phyloP scores from a whole-genome alignment of 1,284 basidiomycete species.

The Fistulinella cinereoalba region DNA sequence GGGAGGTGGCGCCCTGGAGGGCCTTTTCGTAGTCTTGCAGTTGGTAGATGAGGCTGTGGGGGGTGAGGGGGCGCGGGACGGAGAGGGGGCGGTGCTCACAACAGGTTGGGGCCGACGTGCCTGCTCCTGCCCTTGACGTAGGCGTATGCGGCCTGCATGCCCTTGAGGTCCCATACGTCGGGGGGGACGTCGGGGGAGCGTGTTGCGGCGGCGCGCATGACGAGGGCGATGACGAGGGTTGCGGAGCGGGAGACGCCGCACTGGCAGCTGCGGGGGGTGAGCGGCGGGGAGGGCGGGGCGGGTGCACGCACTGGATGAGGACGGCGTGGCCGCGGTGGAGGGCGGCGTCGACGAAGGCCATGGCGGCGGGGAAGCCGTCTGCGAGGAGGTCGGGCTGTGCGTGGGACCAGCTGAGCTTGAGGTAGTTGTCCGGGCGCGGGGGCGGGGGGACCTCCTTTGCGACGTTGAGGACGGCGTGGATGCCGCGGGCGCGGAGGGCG shows the following conservation, averaged over 20 bases:
- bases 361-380: constrained; percentile 73
- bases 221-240: constrained; percentile 89
- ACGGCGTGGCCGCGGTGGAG: constrained; percentile 73
- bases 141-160: constrained; percentile 92
- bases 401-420: constrained; percentile 94
- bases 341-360: constrained; percentile 79
- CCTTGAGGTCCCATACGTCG: constrained; percentile 75
- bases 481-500: constrained; percentile 66
- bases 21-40: constrained; percentile 90
- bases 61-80: constrained; percentile 16
- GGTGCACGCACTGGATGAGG: constrained; percentile 76
- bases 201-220: constrained; percentile 88
- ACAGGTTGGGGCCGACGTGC: constrained; percentile 94
- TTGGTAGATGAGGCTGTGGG: constrained; percentile 87
- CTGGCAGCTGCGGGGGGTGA: constrained; percentile 68
- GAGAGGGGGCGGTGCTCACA: constrained; percentile 56
- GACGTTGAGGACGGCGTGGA: constrained; percentile 87
- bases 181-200: constrained; percentile 64
- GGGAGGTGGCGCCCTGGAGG: constrained; percentile 55
- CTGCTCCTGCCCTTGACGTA: constrained; percentile 87
- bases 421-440: constrained; percentile 78
- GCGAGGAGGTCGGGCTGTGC: constrained; percentile 85
- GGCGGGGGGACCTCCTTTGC: constrained; percentile 84
- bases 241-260: constrained; percentile 95
- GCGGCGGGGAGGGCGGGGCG: constrained; percentile 3